phyloP scores from a whole-genome alignment of 129 eudicot species.

The Chrysanthemum lavandulifolium region DNA sequence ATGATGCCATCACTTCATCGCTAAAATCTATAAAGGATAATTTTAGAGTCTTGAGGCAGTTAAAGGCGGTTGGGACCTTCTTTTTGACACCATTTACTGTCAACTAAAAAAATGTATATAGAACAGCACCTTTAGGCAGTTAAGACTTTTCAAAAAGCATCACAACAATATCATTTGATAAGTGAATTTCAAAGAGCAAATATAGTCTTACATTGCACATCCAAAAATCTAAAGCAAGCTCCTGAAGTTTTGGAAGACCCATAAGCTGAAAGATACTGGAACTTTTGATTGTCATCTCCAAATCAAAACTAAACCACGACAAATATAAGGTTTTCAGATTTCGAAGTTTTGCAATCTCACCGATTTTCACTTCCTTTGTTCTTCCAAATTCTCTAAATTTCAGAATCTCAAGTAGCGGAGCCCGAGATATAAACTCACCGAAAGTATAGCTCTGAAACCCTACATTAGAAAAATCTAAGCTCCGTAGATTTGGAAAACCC shows the following conservation, averaged over 20 bases:
- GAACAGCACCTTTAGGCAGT: background rate
- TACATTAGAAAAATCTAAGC: background rate
- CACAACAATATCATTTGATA: background rate
- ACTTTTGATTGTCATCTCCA: background rate
- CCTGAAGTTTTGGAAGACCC: background rate
- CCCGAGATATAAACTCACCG: background rate
- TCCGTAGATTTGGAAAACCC: constrained; percentile 24
- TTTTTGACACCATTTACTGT: background rate
- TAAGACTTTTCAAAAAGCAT: background rate
- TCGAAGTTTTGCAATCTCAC: constrained; percentile 16
- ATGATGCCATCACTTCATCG: background rate
- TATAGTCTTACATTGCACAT: background rate
- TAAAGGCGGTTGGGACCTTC: background rate
- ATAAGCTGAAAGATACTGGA: background rate
- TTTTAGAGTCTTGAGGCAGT: constrained; percentile 13
- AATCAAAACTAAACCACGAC: too few species aligned
- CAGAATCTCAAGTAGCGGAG: constrained; percentile 22
- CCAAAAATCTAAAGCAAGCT: background rate
- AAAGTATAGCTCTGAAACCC: background rate
- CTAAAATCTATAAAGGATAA: background rate
- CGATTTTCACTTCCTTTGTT: background rate
- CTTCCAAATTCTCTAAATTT: background rate
- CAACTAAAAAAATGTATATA: constrained; percentile 4
- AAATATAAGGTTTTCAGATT: background rate
- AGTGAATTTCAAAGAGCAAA: background rate